Conservation (phyloP, 2,329 filamentous ascomycete genomes). For the Penicillium sp. region DNA sequence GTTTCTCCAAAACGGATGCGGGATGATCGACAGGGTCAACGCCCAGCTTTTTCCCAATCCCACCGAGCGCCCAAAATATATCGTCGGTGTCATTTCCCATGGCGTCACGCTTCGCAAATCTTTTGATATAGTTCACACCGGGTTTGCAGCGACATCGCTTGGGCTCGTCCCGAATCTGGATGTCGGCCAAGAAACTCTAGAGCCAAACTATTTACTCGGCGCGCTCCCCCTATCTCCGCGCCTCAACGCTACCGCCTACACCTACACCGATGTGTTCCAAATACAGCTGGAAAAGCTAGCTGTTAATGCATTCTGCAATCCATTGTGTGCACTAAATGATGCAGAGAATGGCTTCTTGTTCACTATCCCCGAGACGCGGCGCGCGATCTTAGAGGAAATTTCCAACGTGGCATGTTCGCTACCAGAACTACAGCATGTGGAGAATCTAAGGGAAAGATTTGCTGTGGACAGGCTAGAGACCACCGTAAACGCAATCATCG, state of each 20-base stretch:
- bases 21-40: slow-evolving; percentile 72
- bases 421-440: slow-evolving; percentile 11
- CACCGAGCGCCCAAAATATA: slow-evolving; percentile 66
- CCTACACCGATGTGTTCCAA: slow-evolving; percentile 13
- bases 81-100: slow-evolving; percentile 66
- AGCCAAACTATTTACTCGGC: slow-evolving; percentile 2
- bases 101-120: slow-evolving; percentile 49
- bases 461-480: slow-evolving; percentile 8
- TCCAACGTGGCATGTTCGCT: slow-evolving; percentile 13
- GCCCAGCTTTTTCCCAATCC: slow-evolving; percentile 66
- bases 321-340: slow-evolving; percentile 14
- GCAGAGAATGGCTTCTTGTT: slow-evolving; percentile 15
- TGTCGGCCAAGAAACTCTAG: neutral
- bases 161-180: slow-evolving; percentile 47
- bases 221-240: neutral
- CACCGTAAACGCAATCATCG: slow-evolving; percentile 16
- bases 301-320: slow-evolving; percentile 22
- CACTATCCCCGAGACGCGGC: slow-evolving; percentile 10
- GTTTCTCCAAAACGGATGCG: slow-evolving; percentile 74
- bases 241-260: slow-evolving; percentile 10
- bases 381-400: slow-evolving; percentile 19
- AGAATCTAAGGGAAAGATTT: slow-evolving; percentile 12
- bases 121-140: slow-evolving; percentile 56
- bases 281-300: slow-evolving; percentile 23
- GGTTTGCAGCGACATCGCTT: slow-evolving; percentile 56